phyloP scores from a whole-genome alignment of 495 filamentous ascomycete genomes.

The Mycothermus thermophilus region DNA sequence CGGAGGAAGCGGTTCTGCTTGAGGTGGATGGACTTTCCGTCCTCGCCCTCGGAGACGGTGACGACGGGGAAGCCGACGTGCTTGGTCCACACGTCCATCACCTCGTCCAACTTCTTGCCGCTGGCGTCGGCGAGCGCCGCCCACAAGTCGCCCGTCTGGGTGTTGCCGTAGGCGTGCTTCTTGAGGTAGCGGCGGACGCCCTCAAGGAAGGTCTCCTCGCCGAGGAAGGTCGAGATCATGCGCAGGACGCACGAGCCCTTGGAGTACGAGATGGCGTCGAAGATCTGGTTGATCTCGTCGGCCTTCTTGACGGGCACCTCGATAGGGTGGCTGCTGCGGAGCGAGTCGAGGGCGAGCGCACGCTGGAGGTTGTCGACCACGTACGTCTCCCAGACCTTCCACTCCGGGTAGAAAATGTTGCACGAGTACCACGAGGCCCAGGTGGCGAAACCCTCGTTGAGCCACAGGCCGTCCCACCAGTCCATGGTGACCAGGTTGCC shows the following conservation, averaged over 20 bases:
- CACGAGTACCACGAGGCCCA: constrained; percentile 68
- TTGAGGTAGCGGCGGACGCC: constrained; percentile 85
- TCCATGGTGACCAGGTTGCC: constrained; percentile 99
- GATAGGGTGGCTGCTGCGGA: constrained; percentile 91
- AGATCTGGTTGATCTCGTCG: constrained; percentile 96
- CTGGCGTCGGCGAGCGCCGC: constrained; percentile 76
- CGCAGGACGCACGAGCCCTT: constrained; percentile 93
- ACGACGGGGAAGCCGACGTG: constrained; percentile 64
- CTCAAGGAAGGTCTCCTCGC: constrained; percentile 86
- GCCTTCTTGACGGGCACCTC: constrained; percentile 93
- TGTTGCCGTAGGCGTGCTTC: constrained; percentile 84
- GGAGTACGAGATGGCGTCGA: constrained; percentile 94
- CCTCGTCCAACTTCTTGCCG: constrained; percentile 70
- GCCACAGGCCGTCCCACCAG: constrained; percentile 97
- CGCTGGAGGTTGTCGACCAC: constrained; percentile 83
- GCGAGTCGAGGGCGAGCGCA: constrained; percentile 74
- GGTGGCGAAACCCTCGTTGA: constrained; percentile 96
- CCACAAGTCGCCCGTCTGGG: constrained; percentile 82
- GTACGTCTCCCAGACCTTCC: constrained; percentile 97
- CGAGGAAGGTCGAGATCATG: constrained; percentile 94
- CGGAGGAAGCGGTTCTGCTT: constrained; percentile 67
- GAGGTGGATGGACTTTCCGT: constrained; percentile 43
- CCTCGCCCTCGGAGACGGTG: constrained; percentile 46
- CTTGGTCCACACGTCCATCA: constrained; percentile 72
- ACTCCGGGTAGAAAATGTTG: constrained; percentile 86